Evolutionary conservation across 768 basidiomycete genomes (phyloP).

Genomic region (Naganishia vishniacii): DNA sequence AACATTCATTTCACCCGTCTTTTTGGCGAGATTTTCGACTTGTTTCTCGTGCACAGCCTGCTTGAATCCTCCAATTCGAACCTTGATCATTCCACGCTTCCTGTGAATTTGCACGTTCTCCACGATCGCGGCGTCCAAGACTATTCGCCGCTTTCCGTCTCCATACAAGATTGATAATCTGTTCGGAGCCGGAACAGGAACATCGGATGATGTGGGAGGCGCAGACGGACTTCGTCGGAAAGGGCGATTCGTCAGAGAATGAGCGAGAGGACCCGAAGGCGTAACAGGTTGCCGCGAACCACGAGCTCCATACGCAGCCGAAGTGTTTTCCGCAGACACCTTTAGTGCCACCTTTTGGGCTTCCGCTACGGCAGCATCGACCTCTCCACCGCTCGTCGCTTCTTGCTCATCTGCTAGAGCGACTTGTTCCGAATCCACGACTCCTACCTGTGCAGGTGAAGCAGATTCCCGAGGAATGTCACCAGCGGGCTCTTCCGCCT

Average conservation of each 20-base stretch:
- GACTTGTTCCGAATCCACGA: too few species aligned
- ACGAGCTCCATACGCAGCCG: constrained; percentile 27
- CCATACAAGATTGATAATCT: constrained; percentile 90
- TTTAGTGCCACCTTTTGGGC: constrained; percentile 21
- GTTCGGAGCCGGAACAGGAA: constrained; percentile 43
- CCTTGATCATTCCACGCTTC: constrained; percentile 77
- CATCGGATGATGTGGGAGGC: constrained; percentile 26
- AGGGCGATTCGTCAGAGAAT: constrained; percentile 4
- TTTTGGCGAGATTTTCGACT: constrained; percentile 21
- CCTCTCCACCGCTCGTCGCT: too few species aligned
- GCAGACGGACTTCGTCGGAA: constrained; percentile 26
- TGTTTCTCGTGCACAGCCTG: constrained; percentile 25
- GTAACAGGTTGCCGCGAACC: background rate
- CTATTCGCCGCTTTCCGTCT: constrained; percentile 74
- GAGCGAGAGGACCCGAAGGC: constrained; percentile 17
- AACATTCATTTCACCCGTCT: constrained; percentile 24
- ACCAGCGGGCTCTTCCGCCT: background rate
- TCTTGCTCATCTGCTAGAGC: too few species aligned
- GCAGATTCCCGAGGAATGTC: background rate
- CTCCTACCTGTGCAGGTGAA: background rate
- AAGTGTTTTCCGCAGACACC: constrained; percentile 27
- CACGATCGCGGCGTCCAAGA: constrained; percentile 82
- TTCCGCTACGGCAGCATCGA: background rate
- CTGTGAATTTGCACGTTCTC: constrained; percentile 74
- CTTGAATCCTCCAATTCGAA: constrained; percentile 46